Evolutionary conservation across 257 asterid genomes (phyloP).

Genomic region (Solanum pinnatisectum): DNA sequence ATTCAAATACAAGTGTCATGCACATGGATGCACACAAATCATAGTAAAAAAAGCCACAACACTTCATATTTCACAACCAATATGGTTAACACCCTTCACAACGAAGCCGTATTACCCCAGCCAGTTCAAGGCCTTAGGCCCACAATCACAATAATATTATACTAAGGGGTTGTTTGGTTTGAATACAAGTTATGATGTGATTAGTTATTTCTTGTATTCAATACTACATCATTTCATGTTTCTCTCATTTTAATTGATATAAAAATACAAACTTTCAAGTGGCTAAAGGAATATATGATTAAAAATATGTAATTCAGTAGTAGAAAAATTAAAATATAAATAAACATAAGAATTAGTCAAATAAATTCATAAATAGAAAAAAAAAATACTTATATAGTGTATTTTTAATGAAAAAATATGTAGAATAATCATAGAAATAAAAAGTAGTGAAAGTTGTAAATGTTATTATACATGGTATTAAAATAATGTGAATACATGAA

Average conservation of each 20-base stretch:
- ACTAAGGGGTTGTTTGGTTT: not conserved
- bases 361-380: too few species aligned
- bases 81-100: not conserved
- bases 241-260: not conserved
- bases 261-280: not conserved
- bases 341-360: not conserved
- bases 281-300: not conserved
- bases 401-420: too few species aligned
- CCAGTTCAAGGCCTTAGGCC: not conserved
- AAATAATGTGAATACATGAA: not conserved
- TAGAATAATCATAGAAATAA: not conserved
- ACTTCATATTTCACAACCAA: not conserved
- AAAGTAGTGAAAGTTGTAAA: too few species aligned
- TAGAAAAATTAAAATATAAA: not conserved
- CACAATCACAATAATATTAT: not conserved
- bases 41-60: not conserved
- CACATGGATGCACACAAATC: not conserved
- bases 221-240: not conserved
- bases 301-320: not conserved
- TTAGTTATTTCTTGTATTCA: too few species aligned
- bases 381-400: not conserved
- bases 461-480: not conserved
- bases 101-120: not conserved
- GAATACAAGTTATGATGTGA: not conserved
- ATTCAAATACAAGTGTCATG: not conserved